Conservation (phyloP, 2,329 filamentous ascomycete genomes). For the Pseudocercospora eumusae region DNA sequence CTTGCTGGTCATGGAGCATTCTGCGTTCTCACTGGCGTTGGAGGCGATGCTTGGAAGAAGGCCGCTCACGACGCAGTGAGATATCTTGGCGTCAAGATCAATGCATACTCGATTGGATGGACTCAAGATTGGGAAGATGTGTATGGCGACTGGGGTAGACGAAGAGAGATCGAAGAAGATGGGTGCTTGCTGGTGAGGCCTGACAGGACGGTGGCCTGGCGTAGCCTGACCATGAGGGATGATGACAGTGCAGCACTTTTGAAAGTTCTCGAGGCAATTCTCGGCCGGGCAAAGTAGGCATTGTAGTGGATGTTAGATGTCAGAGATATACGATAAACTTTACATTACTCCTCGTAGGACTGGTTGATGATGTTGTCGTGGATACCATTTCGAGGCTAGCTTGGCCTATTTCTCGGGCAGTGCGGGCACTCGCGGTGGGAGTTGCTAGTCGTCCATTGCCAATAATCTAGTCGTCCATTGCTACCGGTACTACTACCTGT, state of each 20-base stretch:
- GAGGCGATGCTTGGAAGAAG: slow-evolving; percentile 55
- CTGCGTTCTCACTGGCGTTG: slow-evolving; percentile 49
- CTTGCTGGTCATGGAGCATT: slow-evolving; percentile 60
- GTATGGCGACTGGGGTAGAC: slow-evolving; percentile 61
- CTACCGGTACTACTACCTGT: no score
- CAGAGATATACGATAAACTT: slow-evolving; percentile 5
- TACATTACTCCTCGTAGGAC: not conserved
- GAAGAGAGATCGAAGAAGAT: slow-evolving; percentile 58
- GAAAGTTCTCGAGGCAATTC: slow-evolving; percentile 31
- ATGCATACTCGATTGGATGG: slow-evolving; percentile 57
- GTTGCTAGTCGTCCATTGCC: no score
- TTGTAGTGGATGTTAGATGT: not conserved
- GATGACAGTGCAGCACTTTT: slow-evolving; percentile 31
- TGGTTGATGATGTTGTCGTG: not conserved
- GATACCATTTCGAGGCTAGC: not conserved
- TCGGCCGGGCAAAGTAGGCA: slow-evolving; percentile 24
- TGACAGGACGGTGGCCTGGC: slow-evolving; percentile 62
- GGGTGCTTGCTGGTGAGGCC: slow-evolving; percentile 61
- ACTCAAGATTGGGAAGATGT: slow-evolving; percentile 62
- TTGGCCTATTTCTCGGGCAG: not conserved
- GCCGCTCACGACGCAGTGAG: slow-evolving; percentile 49
- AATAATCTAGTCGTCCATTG: no score
- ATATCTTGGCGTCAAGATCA: slow-evolving; percentile 51
- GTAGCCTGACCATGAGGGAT: slow-evolving; percentile 38
- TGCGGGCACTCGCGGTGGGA: no score